These are phyloP conservation scores for Sporothrix globosa DNA, from an alignment of 2,329 filamentous ascomycete genomes.

Conservation along the genomic window DNA sequence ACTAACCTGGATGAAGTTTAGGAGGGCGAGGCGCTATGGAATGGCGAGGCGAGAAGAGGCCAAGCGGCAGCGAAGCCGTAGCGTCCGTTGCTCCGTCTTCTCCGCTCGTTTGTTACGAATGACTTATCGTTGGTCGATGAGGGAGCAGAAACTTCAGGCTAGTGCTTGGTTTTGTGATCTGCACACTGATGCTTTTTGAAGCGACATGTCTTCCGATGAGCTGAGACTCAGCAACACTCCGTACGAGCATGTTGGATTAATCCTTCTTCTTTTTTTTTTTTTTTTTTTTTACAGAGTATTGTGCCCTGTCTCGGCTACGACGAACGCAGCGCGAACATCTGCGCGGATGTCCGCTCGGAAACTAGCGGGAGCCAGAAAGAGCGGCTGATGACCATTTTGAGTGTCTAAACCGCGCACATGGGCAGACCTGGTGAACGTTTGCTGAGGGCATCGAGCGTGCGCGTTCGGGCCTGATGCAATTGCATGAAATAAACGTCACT, in stretches of 20 bases:
- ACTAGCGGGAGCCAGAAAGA: background rate
- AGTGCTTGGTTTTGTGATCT: slow-evolving; percentile 3
- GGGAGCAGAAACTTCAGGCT: background rate
- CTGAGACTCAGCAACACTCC: too few species aligned
- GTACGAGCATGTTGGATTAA: too few species aligned
- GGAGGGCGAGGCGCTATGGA: background rate
- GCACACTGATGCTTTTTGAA: background rate
- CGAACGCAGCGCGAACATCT: background rate
- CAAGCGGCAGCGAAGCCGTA: slow-evolving; percentile 18
- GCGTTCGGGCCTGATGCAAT: too few species aligned
- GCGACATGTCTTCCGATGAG: background rate
- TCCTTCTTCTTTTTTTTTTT: too few species aligned
- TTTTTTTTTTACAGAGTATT: background rate
- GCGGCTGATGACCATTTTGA: background rate
- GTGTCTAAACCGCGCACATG: too few species aligned
- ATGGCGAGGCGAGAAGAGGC: background rate
- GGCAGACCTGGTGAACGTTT: too few species aligned
- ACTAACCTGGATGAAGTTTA: slow-evolving; percentile 8
- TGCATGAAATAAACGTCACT: too few species aligned
- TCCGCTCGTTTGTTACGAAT: background rate
- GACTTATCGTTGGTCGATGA: background rate
- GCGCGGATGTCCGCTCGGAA: background rate
- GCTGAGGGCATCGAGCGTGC: too few species aligned
- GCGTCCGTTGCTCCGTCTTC: background rate
- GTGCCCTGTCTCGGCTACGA: background rate